A percentile compares a stretch with the other conserved stretches of the same genome.
phyloP scores from a whole-genome alignment of 177 flowering plant species.

The Vitis hybrid region DNA sequence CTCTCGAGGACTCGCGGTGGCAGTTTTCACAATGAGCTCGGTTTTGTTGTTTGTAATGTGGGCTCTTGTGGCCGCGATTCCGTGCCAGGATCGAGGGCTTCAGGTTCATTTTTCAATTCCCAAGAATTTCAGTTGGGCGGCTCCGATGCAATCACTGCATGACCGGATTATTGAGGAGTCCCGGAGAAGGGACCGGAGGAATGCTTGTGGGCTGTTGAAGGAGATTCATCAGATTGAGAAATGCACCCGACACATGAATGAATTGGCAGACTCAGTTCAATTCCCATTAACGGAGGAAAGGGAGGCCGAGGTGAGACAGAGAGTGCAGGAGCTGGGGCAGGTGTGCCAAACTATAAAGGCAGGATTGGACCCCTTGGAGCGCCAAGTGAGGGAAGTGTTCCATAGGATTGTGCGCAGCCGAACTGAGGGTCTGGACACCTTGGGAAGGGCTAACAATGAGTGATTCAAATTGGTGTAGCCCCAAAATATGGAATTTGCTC shows the following conservation, averaged over 20 bases:
- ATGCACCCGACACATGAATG: slow-evolving; percentile 55
- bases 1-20: slow-evolving; percentile 57
- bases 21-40: slow-evolving; percentile 70
- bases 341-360: slow-evolving; percentile 54
- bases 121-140: slow-evolving; percentile 68
- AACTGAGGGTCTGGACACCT: slow-evolving; percentile 71
- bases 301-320: slow-evolving; percentile 59
- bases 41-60: slow-evolving; percentile 80
- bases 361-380: slow-evolving; percentile 78
- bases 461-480: slow-evolving; percentile 17
- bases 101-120: slow-evolving; percentile 69
- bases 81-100: slow-evolving; percentile 94
- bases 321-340: slow-evolving; percentile 49
- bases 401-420: slow-evolving; percentile 74
- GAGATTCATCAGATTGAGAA: slow-evolving; percentile 79
- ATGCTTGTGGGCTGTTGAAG: slow-evolving; percentile 68
- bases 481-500: slow-evolving; percentile 17
- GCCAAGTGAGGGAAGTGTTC: slow-evolving; percentile 84
- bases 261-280: slow-evolving; percentile 57
- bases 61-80: slow-evolving; percentile 93
- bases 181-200: slow-evolving; percentile 70
- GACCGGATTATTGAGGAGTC: slow-evolving; percentile 81
- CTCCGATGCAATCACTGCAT: slow-evolving; percentile 55
- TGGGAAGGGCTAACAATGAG: slow-evolving; percentile 46
- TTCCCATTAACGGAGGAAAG: slow-evolving; percentile 66